Percentiles rank a stretch among this genome's conserved stretches.
These are phyloP conservation scores for Suillus hirtellus DNA, from an alignment of 768 basidiomycete genomes.

Conservation along the genomic window DNA sequence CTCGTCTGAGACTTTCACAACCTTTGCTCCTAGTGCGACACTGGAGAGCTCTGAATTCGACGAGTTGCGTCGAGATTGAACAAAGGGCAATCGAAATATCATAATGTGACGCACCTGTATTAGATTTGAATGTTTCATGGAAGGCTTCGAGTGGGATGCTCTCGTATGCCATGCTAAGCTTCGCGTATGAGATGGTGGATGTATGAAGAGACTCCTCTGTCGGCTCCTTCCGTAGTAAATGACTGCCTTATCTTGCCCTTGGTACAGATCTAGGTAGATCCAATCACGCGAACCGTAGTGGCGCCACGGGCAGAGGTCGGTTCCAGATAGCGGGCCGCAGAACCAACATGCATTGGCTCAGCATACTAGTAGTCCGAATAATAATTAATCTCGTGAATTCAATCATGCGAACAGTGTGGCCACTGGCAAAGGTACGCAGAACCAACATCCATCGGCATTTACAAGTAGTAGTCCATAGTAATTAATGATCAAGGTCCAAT, in stretches of 20 bases:
- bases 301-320: not conserved
- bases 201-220: not conserved
- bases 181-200: not conserved
- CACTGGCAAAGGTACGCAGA: no score
- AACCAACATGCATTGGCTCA: not conserved
- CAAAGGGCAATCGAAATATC: not conserved
- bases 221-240: not conserved
- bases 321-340: not conserved
- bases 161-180: conserved; percentile 42
- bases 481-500: not conserved
- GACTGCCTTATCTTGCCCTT: not conserved
- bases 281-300: not conserved
- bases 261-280: not conserved
- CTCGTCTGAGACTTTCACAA: conserved; percentile 85
- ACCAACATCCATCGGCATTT: no score
- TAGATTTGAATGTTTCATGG: conserved; percentile 43
- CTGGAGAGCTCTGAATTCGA: conserved; percentile 77
- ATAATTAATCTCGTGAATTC: no score
- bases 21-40: conserved; percentile 73
- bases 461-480: not conserved
- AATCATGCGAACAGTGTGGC: no score
- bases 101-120: conserved; percentile 46
- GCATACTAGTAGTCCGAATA: not conserved
- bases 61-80: not conserved
- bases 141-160: conserved; percentile 49